Evolutionary conservation across 139 green algal genomes (phyloP), one percentile per base, ranked within the genome.

Genomic region (Chlorella sp.): DNA sequence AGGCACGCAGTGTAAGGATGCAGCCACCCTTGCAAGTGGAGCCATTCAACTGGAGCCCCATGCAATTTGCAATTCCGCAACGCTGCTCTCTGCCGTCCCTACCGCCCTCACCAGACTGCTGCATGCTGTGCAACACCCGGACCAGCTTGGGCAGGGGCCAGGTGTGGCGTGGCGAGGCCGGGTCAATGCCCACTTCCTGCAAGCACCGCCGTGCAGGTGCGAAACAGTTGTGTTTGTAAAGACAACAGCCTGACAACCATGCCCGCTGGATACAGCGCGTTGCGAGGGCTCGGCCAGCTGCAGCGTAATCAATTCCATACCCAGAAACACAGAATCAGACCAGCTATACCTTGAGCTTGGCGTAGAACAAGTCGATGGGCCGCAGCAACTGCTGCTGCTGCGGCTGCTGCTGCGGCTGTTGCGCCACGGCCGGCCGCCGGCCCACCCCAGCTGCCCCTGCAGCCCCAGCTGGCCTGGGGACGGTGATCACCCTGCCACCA

Each of bases 81-180:
- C 2, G 65, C n/a, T 41, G 65, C n/a, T 14, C n/a, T 44, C 5
- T 16, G 16, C 9, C 41, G 8, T 54, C 46, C 46, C 46, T 8
- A 54, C 46, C 8, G 46, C 17, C 30, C 60, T 46, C n/a, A 68
- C 77, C 77, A n/a, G 60, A 58, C 58, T 76, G 46, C 64, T 84
- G 64, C 79, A 84, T 75, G 84, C 88, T 84, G 20, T 30, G 56
- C n/a, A 91, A 38, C 36, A 91, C 89, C 30, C 80, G 54, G 9
- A 36, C 80, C 32, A 94, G 81, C 70, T 87, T 67, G 13, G 83
- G 51, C 73, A 58, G 5, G 5, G 92, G 91, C 92, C 92, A 95
- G 38, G 88, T 48, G n/a, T 75, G 48, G 2, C 92, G 77, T 0
- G 88, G 68, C 7, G 81, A 46, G 6, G 69, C 43, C 1, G 80